Percentiles rank a stretch among this genome's conserved stretches.
These are phyloP conservation scores for Triangularia verruculosa DNA, from an alignment of 2,329 filamentous ascomycete species.

Conservation along the genomic window DNA sequence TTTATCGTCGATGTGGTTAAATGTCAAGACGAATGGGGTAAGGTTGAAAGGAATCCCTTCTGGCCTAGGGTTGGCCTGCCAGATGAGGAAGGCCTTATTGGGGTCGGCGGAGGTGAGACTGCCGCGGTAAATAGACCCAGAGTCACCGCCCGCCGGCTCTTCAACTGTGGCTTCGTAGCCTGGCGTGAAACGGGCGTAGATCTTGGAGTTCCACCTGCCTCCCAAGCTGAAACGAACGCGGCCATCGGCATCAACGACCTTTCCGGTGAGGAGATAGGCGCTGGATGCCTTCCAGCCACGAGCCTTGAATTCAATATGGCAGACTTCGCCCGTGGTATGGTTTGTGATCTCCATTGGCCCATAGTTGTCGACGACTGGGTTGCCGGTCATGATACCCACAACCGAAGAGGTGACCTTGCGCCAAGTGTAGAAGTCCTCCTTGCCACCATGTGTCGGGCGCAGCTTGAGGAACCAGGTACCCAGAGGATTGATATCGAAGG, in stretches of 20 bases:
- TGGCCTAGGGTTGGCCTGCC: slow-evolving; percentile 82
- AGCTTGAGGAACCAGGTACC: slow-evolving; percentile 95
- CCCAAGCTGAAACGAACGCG: slow-evolving; percentile 84
- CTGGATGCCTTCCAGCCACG: slow-evolving; percentile 94
- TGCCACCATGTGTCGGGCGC: slow-evolving; percentile 69
- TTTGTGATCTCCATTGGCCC: slow-evolving; percentile 97
- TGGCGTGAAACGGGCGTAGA: slow-evolving; percentile 89
- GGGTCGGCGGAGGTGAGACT: slow-evolving; percentile 55
- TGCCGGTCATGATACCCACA: slow-evolving; percentile 97
- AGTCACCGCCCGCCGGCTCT: slow-evolving; percentile 42
- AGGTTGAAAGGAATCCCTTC: slow-evolving; percentile 91
- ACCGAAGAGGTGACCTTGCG: slow-evolving; percentile 98
- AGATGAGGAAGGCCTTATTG: slow-evolving; percentile 81
- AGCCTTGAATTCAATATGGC: slow-evolving; percentile 85
- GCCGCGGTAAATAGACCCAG: slow-evolving; percentile 41
- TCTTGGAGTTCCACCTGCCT: slow-evolving; percentile 94
- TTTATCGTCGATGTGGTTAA: slow-evolving; percentile 89
- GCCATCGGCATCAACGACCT: slow-evolving; percentile 76
- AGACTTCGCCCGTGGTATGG: slow-evolving; percentile 91
- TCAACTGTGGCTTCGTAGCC: slow-evolving; percentile 77
- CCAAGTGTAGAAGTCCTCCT: slow-evolving; percentile 93
- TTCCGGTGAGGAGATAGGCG: slow-evolving; percentile 83
- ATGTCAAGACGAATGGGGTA: slow-evolving; percentile 90
- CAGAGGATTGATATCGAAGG: slow-evolving; percentile 93
- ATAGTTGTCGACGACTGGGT: slow-evolving; percentile 96